Evolutionary conservation across 352 stramenopile species (phyloP), one percentile per base, ranked within the genome.

Genomic region (Phytophthora podocarpi): DNA sequence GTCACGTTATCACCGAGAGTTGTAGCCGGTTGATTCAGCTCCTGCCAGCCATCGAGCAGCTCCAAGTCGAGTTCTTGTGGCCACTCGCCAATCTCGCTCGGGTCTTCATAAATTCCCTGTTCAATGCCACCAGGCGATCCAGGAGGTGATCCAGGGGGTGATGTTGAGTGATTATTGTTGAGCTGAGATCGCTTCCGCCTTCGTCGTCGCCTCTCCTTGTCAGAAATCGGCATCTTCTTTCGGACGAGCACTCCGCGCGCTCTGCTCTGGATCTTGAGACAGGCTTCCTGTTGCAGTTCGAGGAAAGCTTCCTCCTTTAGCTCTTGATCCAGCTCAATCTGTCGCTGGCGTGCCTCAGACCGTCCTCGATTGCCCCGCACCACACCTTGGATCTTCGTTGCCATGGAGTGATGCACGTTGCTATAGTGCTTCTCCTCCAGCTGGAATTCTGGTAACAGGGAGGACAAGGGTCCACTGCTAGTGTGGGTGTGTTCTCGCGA

Each of bases 61-160:
- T 90, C 78, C 8, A 86, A 48, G 41, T 89, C 73, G 10, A 89
- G 41, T 47, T 87, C 74, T 21, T 70, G n/a, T 1, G 82, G 82
- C 82, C 82, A 91, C 18, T 74, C 52, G 0, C 47, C 63, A 2
- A 71, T 48, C 4, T 77, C 51, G 2, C 75, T 64, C 11, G 52
- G 46, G 1, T 70, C 50, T 13, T 70, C 58, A 18, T 74, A 67
- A 27, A 39, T 30, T 34, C 62, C 46, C 13, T 46, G 55, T n/a
- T 51, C 40, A n/a, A 37, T 8, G 20, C 31, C 34, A n/a, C 15
- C 8, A 36, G 8, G n/a, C 11, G n/a, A n/a, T 34, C 13, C 49
- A 6, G 49, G 23, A 4, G 49, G 32, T 10, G 39, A 52, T 10
- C 24, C n/a, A 9, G 47, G 16, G 2, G 35, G 36, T 10, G 54